A percentile compares a stretch with the other conserved stretches of the same genome.
phyloP scores from a whole-genome alignment of 441 rosid genomes.

The Mallotus repandus region DNA sequence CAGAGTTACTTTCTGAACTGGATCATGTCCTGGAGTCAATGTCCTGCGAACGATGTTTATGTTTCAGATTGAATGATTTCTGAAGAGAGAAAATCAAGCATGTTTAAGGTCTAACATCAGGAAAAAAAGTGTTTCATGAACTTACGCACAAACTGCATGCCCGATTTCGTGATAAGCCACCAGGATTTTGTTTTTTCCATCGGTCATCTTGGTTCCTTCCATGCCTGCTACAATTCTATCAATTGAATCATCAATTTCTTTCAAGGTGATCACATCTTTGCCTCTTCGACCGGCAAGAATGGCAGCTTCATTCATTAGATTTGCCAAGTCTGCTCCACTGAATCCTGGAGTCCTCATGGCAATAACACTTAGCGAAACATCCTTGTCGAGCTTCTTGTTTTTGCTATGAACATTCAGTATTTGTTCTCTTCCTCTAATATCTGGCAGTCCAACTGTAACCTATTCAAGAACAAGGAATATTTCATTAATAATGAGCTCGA shows the following conservation, averaged over 20 bases:
- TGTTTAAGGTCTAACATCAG: background rate
- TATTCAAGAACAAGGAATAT: constrained; percentile 20
- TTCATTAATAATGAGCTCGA: background rate
- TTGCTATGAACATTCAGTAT: constrained; percentile 67
- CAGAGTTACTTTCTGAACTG: constrained; percentile 67
- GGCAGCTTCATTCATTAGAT: constrained; percentile 80
- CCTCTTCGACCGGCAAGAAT: constrained; percentile 75
- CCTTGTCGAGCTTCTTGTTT: constrained; percentile 60
- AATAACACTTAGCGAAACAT: constrained; percentile 48
- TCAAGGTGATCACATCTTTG: constrained; percentile 45
- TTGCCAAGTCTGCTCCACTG: constrained; percentile 82
- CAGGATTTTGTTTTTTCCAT: constrained; percentile 63
- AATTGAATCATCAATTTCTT: constrained; percentile 65
- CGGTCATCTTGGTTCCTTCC: constrained; percentile 76
- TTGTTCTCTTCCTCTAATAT: constrained; percentile 73
- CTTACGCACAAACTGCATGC: constrained; percentile 69
- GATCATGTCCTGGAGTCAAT: constrained; percentile 67
- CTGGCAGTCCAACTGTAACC: constrained; percentile 76
- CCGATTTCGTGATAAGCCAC: constrained; percentile 77
- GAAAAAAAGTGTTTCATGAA: background rate
- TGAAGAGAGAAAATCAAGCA: background rate
- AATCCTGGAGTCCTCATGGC: constrained; percentile 81
- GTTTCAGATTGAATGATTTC: background rate
- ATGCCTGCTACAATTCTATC: constrained; percentile 68
- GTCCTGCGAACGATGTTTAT: constrained; percentile 35